Conservation (phyloP, 768 basidiomycete genomes). For the Hydnomerulius pinastri region DNA sequence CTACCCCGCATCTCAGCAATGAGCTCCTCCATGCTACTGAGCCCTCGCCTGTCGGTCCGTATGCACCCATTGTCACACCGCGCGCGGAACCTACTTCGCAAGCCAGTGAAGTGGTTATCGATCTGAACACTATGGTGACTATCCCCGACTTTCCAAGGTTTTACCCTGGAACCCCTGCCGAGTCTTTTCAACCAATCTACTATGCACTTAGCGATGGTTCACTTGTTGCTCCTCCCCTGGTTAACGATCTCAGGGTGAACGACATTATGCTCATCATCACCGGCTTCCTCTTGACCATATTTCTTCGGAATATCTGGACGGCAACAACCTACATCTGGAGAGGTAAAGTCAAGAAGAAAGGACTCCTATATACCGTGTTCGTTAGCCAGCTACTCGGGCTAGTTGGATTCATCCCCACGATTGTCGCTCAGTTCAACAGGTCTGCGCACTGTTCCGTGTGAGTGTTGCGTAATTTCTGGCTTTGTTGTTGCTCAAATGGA, state of each 20-base stretch:
- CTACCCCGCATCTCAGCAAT: neutral
- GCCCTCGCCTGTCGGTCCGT: neutral
- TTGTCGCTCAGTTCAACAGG: conserved; percentile 48
- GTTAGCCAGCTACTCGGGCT: conserved; percentile 56
- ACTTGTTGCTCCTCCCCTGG: conserved; percentile 49
- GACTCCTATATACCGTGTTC: conserved; percentile 57
- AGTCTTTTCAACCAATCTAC: conserved; percentile 50
- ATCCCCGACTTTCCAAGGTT: conserved; percentile 49
- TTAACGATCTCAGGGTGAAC: conserved; percentile 42
- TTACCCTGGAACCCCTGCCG: conserved; percentile 42
- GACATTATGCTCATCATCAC: conserved; percentile 47
- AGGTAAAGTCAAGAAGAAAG: conserved; percentile 58
- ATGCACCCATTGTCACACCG: conserved; percentile 1
- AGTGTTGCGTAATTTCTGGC: conserved; percentile 21
- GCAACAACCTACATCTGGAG: conserved; percentile 53
- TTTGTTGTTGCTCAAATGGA: neutral
- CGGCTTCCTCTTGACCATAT: conserved; percentile 52
- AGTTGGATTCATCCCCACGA: conserved; percentile 41
- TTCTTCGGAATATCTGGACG: conserved; percentile 52
- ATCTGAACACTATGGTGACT: conserved; percentile 50
- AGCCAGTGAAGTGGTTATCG: conserved; percentile 48
- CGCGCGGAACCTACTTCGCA: conserved; percentile 4
- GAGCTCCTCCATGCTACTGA: neutral
- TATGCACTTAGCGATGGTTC: conserved; percentile 55
- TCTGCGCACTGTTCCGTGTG: conserved; percentile 49